Base-by-base conservation (phyloP, 768 basidiomycete species). In the Tricholomella constricta region DNA sequence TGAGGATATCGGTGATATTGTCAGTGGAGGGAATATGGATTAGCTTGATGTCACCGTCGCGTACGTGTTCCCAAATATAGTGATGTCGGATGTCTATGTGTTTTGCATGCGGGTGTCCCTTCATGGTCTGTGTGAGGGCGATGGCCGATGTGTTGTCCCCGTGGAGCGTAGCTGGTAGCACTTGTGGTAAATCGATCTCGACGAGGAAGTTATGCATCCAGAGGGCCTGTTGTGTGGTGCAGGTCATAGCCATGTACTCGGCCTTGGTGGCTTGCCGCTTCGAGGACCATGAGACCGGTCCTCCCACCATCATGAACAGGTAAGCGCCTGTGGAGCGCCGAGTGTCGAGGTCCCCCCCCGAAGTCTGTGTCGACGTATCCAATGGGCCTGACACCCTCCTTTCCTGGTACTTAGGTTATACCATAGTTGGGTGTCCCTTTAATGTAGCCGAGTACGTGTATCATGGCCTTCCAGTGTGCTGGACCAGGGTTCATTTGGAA, bases 381-480 rank as follows among this genome's bases (percentile, higher is more conserved):
- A 0, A 55, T 35, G 0, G 63, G 61, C 19, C 26, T 41, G 9
- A 44, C 41, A 17, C 6, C 31, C 4, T 22, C 22, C 11, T 37
- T 34, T 9, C 29, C 52, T 31, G 34, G 52, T n/a, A 44, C 46
- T 54, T 62, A 67, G 10, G 52, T 64, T 44, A 72, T 59, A 4
- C 44, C 40, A 20, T 56, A 61, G 49, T 66, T 50, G 1, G 59
- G 40, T 0, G 72, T 71, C 7, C 71, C 69, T 37, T 71, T 71
- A 37, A 78, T 45, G 52, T 76, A 75, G 0, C 61, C 52, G 12
- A 73, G 57, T 20, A 75, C 36, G 48, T 71, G 72, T 25, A 71
- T 63, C n/a, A 72, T 59, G 1, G 73, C 72, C 2, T 67, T 61
- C 73, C 73, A 75, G 51, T 78, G 76, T 0, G 49, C 55, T 0